Percentiles rank a stretch among this genome's conserved stretches.
phyloP scores from a whole-genome alignment of 2,329 filamentous ascomycete genomes.

The Polytolypa hystricis region DNA sequence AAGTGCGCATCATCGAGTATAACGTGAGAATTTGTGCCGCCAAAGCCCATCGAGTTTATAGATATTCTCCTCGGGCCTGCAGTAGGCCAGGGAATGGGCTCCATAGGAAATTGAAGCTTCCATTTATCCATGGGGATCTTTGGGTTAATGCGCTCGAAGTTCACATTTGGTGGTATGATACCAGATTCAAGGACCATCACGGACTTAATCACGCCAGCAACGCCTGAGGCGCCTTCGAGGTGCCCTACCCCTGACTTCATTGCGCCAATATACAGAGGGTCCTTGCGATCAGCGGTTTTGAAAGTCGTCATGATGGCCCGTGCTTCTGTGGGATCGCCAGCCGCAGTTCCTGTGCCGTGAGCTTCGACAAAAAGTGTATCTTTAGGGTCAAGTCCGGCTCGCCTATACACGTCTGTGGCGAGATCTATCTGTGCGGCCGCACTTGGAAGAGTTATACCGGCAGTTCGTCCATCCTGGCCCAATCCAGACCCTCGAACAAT shows the following conservation, averaged over 20 bases:
- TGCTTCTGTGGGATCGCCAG: slow-evolving; percentile 18
- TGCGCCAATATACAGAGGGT: slow-evolving; percentile 10
- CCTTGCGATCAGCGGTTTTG: slow-evolving; percentile 1
- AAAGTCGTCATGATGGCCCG: slow-evolving; percentile 10
- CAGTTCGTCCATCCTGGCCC: slow-evolving; percentile 33
- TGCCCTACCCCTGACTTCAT: slow-evolving; percentile 11
- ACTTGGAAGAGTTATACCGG: slow-evolving; percentile 31
- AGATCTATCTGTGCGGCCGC: slow-evolving; percentile 16
- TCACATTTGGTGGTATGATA: slow-evolving; percentile 12
- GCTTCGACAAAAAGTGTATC: slow-evolving; percentile 15
- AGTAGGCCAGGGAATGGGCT: slow-evolving; percentile 18
- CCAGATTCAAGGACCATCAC: slow-evolving; percentile 13
- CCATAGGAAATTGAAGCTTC: slow-evolving; percentile 13
- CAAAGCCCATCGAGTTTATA: slow-evolving; percentile 26
- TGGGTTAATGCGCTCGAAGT: slow-evolving; percentile 21
- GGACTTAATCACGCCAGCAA: slow-evolving; percentile 15
- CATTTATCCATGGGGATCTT: slow-evolving; percentile 13
- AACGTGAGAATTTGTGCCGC: slow-evolving; percentile 19
- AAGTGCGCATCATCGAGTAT: slow-evolving; percentile 15
- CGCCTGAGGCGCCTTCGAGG: slow-evolving; percentile 12
- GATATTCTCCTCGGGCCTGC: slow-evolving; percentile 17
- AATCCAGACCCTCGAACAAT: slow-evolving; percentile 27
- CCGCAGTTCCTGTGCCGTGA: slow-evolving; percentile 28
- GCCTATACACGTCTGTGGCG: slow-evolving; percentile 15
- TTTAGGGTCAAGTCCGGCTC: slow-evolving; percentile 9